Evolutionary conservation across 495 filamentous ascomycete genomes (phyloP).

Genomic region (Trichodelitschia bisporula): DNA sequence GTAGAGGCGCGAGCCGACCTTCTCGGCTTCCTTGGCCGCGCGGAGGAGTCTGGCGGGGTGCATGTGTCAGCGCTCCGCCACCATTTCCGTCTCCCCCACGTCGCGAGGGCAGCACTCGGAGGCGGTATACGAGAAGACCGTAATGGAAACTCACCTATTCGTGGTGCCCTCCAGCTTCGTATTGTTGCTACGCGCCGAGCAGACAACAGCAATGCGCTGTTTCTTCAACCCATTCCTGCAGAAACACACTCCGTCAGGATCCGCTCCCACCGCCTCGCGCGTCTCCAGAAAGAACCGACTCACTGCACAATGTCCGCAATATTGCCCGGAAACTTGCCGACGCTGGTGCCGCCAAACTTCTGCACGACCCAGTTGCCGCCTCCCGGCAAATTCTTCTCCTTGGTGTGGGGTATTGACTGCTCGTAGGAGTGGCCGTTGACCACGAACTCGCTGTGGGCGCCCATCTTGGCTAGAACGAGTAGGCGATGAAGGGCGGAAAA

Average conservation of each 20-base stretch:
- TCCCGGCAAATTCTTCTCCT: constrained; percentile 16
- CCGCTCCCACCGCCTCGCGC: constrained; percentile 1
- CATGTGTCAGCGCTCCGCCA: too few relatives aligned
- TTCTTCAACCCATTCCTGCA: constrained; percentile 37
- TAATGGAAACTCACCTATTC: constrained; percentile 59
- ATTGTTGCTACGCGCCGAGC: constrained; percentile 73
- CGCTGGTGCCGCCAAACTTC: constrained; percentile 20
- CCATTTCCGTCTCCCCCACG: too few relatives aligned
- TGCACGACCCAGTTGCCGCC: constrained; percentile 18
- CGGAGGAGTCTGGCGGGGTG: constrained; percentile 51
- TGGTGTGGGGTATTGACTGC: constrained; percentile 12
- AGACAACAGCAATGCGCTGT: constrained; percentile 64
- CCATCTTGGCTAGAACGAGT: too few relatives aligned
- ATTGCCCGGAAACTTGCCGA: constrained; percentile 36
- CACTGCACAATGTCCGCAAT: constrained; percentile 59
- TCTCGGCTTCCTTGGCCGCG: constrained; percentile 41
- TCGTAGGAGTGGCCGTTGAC: too few relatives aligned
- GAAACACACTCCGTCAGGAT: constrained; percentile 4
- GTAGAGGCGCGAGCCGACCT: constrained; percentile 34
- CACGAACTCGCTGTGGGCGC: too few relatives aligned
- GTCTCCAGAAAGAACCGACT: constrained; percentile 5
- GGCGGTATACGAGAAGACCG: too few relatives aligned
- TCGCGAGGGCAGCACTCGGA: too few relatives aligned
- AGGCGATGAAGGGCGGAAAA: too few relatives aligned
- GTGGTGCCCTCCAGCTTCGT: constrained; percentile 86